Percentiles rank a stretch among this genome's conserved stretches.
Evolutionary conservation across 2,329 filamentous ascomycete genomes (phyloP).

Genomic region (Penicillium sp.): DNA sequence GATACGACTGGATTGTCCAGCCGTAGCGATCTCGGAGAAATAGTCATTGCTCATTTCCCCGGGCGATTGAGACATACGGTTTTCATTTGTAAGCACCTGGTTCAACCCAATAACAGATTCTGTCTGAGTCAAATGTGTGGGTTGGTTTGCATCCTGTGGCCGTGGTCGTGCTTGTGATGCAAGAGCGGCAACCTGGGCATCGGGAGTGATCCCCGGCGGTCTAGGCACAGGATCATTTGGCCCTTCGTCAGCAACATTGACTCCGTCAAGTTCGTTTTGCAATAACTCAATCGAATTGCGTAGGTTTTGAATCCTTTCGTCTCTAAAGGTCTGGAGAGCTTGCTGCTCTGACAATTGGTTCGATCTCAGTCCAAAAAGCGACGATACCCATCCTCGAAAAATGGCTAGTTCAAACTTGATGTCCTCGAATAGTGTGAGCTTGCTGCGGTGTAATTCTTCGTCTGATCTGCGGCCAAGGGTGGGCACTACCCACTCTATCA

Average conservation of each 20-base stretch:
- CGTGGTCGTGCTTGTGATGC: slow-evolving; percentile 4
- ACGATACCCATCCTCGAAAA: slow-evolving; percentile 34
- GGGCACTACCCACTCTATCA: slow-evolving; percentile 45
- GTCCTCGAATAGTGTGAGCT: slow-evolving; percentile 38
- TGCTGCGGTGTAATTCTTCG: slow-evolving; percentile 39
- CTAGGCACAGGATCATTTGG: slow-evolving; percentile 12
- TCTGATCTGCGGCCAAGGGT: slow-evolving; percentile 40
- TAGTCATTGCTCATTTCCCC: slow-evolving; percentile 36
- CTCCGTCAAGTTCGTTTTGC: slow-evolving; percentile 28
- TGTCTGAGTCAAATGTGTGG: slow-evolving; percentile 8
- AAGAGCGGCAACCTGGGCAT: slow-evolving; percentile 12
- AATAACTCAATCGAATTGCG: slow-evolving; percentile 32
- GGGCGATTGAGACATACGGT: slow-evolving; percentile 41
- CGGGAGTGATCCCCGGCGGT: slow-evolving; percentile 17
- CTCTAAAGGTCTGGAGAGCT: slow-evolving; percentile 14
- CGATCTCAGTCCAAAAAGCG: slow-evolving; percentile 29
- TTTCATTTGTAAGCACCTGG: slow-evolving; percentile 32
- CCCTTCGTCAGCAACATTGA: slow-evolving; percentile 12
- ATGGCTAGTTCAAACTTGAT: slow-evolving; percentile 36
- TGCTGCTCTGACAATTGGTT: slow-evolving; percentile 15
- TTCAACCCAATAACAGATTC: slow-evolving; percentile 12
- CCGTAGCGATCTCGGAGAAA: slow-evolving; percentile 28
- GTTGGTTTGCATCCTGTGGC: slow-evolving; percentile 12
- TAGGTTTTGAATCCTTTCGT: slow-evolving; percentile 30
- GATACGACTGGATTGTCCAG: slow-evolving; percentile 22